Percentiles rank a stretch among this genome's conserved stretches.
Evolutionary conservation across 495 filamentous ascomycete genomes (phyloP).

Genomic region (Penicillium soppii): DNA sequence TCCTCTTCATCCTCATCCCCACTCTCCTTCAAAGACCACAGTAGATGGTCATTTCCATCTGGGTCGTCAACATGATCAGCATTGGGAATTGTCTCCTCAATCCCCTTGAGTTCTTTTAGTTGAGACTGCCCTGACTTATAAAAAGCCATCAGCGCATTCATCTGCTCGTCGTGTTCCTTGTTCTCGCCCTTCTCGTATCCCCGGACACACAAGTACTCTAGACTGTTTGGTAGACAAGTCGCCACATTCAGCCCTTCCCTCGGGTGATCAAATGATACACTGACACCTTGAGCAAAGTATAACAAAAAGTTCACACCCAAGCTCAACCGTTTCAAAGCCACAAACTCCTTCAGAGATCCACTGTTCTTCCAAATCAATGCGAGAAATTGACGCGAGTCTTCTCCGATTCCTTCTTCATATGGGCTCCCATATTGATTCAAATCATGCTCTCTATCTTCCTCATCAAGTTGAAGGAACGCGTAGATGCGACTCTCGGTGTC

Average conservation of each 20-base stretch:
- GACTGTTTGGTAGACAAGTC: slow-evolving; percentile 17
- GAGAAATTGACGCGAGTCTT: not conserved
- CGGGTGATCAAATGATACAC: not conserved
- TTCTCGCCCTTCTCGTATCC: slow-evolving; percentile 22
- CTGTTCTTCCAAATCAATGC: not conserved
- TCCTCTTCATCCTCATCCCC: not conserved
- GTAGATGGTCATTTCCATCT: slow-evolving; percentile 10
- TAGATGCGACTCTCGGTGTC: slow-evolving; percentile 15
- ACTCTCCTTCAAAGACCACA: slow-evolving; percentile 8
- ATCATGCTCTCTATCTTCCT: not conserved
- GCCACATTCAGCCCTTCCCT: not conserved
- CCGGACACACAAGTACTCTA: slow-evolving; percentile 28
- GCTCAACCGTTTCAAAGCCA: slow-evolving; percentile 19
- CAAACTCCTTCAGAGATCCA: slow-evolving; percentile 20
- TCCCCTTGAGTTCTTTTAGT: slow-evolving; percentile 18
- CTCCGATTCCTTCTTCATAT: not conserved
- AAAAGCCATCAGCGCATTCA: slow-evolving; percentile 14
- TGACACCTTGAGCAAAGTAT: slow-evolving; percentile 21
- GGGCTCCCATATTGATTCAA: not conserved
- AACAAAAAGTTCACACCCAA: slow-evolving; percentile 22
- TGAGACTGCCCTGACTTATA: slow-evolving; percentile 10
- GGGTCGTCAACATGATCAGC: slow-evolving; percentile 13
- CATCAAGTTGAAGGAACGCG: not conserved
- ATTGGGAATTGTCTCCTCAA: slow-evolving; percentile 23
- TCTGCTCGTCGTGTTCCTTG: slow-evolving; percentile 14